Evolutionary conservation across 305 asterid genomes (phyloP).

Genomic region (Ilex paraguariensis): DNA sequence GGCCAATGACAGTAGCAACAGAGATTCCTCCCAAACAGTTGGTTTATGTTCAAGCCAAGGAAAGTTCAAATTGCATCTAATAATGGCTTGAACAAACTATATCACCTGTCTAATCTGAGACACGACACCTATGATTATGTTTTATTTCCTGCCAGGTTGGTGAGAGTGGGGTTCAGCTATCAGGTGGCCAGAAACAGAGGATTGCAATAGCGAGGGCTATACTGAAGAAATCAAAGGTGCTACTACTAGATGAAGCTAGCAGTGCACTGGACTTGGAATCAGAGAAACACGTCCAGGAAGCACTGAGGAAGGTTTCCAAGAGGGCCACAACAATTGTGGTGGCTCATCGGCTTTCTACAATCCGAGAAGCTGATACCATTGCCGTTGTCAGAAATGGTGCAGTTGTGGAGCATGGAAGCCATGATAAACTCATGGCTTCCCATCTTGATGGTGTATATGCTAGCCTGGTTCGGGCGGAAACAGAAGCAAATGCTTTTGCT

Average conservation of each 20-base stretch:
- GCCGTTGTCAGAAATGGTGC: slow-evolving; percentile 64
- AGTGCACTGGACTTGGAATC: slow-evolving; percentile 85
- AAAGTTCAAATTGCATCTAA: too few species aligned
- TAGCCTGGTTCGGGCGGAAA: slow-evolving; percentile 62
- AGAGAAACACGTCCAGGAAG: slow-evolving; percentile 63
- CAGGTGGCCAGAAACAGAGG: slow-evolving; percentile 91
- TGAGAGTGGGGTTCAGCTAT: slow-evolving; percentile 72
- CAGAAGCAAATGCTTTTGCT: slow-evolving; percentile 50
- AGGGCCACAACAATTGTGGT: slow-evolving; percentile 70
- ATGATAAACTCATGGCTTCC: slow-evolving; percentile 48
- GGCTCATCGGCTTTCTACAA: slow-evolving; percentile 81
- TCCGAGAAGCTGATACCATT: slow-evolving; percentile 55
- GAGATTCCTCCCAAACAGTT: too few species aligned
- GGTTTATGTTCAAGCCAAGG: too few species aligned
- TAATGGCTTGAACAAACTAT: too few species aligned
- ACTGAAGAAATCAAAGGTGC: slow-evolving; percentile 55
- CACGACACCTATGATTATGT: too few species aligned
- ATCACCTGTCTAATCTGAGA: too few species aligned
- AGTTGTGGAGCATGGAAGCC: slow-evolving; percentile 68
- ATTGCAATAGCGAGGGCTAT: slow-evolving; percentile 83
- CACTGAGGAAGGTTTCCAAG: slow-evolving; percentile 48
- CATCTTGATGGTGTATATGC: slow-evolving; percentile 55
- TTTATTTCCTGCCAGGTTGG: slow-evolving; percentile 46
- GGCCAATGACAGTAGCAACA: too few species aligned
- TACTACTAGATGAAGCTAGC: slow-evolving; percentile 80